phyloP scores from a whole-genome alignment of 208 protist genomes.

The Acanthamoeba castellanii region DNA sequence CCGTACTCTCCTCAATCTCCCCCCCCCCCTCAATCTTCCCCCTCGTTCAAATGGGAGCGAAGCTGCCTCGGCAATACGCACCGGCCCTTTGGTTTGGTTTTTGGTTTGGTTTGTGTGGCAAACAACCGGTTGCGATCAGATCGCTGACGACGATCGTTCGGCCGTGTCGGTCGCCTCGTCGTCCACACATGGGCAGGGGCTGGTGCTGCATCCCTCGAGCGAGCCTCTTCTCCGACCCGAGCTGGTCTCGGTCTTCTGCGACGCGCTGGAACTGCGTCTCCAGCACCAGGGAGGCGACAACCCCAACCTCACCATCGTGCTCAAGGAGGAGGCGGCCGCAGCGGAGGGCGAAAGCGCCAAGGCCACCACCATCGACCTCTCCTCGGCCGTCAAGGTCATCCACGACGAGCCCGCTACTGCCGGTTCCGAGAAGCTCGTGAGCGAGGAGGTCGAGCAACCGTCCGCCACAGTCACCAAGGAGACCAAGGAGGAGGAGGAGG shows the following conservation, averaged over 20 bases:
- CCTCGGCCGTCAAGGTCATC: background rate
- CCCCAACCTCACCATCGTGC: constrained; percentile 26
- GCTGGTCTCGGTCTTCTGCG: constrained; percentile 46
- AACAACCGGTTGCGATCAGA: too few relatives aligned
- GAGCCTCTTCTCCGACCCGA: constrained; percentile 35
- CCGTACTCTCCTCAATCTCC: background rate
- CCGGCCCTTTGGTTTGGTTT: too few relatives aligned
- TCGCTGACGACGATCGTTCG: too few relatives aligned
- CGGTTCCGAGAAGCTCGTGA: background rate
- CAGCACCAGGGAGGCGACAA: constrained; percentile 37
- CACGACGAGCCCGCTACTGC: background rate
- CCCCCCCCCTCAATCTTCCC: background rate
- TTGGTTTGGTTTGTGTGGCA: too few relatives aligned
- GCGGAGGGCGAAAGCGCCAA: background rate
- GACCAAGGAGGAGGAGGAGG: background rate
- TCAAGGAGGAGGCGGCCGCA: background rate
- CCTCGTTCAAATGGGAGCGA: background rate
- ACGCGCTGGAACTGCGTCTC: constrained; percentile 25
- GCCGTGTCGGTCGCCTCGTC: background rate
- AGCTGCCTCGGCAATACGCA: too few relatives aligned
- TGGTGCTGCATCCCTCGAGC: constrained; percentile 30
- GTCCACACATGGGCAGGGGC: background rate
- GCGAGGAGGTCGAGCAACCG: background rate
- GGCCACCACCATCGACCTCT: constrained; percentile 36
- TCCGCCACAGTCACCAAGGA: background rate